phyloP scores from a whole-genome alignment of 2,329 filamentous ascomycete species.

The Xylaria sp. region DNA sequence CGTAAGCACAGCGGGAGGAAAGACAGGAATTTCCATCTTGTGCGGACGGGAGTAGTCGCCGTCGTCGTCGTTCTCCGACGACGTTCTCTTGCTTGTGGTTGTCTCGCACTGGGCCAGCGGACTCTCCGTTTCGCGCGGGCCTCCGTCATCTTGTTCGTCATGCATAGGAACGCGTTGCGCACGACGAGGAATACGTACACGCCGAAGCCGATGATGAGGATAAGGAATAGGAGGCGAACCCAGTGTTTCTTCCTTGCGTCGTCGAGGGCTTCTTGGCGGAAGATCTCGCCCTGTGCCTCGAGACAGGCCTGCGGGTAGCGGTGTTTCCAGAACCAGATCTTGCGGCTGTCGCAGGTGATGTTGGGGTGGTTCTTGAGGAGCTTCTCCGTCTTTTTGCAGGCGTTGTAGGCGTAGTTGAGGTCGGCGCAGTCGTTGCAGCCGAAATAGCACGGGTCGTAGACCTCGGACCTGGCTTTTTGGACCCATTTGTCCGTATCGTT shows the following conservation, averaged over 20 bases:
- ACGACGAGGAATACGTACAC: not conserved
- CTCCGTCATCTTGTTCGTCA: not conserved
- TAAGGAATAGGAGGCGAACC: not conserved
- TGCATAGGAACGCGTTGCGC: no score
- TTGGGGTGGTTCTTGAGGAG: not conserved
- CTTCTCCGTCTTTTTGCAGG: slow-evolving; percentile 4
- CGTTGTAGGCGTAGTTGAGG: slow-evolving; percentile 1
- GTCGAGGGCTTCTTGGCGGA: not conserved
- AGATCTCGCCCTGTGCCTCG: not conserved
- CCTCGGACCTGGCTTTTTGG: not conserved
- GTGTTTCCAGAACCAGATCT: slow-evolving; percentile 12
- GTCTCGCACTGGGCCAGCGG: no score
- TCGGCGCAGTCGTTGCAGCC: slow-evolving; percentile 9
- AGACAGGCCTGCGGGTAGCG: slow-evolving; percentile 12
- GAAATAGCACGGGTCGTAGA: slow-evolving; percentile 12
- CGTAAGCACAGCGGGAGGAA: not conserved
- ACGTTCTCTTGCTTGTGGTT: no score
- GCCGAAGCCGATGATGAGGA: not conserved
- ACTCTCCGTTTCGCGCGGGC: not conserved
- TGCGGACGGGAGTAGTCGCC: no score
- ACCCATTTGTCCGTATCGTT: slow-evolving; percentile 1
- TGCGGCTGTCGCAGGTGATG: slow-evolving; percentile 4
- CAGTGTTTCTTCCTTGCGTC: not conserved
- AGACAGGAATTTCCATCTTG: not conserved
- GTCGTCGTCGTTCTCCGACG: no score